Evolutionary conservation across 768 basidiomycete genomes (phyloP).

Genomic region (Russula sp.): DNA sequence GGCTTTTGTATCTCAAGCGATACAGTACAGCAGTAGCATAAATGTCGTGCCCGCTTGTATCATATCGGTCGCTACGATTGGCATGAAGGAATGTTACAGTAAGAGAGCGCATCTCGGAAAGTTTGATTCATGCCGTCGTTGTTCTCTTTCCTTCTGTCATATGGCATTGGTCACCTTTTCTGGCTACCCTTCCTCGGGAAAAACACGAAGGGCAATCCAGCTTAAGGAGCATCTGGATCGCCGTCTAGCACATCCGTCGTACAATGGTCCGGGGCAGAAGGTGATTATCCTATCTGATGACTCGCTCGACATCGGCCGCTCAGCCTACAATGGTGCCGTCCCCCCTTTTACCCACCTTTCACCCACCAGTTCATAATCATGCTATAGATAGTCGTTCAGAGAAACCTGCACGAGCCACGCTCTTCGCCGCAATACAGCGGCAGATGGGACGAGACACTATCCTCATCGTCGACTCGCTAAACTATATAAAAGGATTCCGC

Average conservation of each 20-base stretch:
- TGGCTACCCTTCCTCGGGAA: slow-evolving; percentile 85
- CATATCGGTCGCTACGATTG: too few relatives aligned
- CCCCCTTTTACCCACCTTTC: not conserved
- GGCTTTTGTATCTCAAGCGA: too few relatives aligned
- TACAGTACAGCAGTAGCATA: too few relatives aligned
- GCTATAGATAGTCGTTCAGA: slow-evolving; percentile 65
- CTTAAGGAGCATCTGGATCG: slow-evolving; percentile 50
- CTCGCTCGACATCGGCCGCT: slow-evolving; percentile 50
- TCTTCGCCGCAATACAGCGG: slow-evolving; percentile 79
- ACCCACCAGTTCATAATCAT: not conserved
- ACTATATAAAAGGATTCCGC: slow-evolving; percentile 98
- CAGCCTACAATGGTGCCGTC: slow-evolving; percentile 64
- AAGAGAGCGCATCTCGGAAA: not conserved
- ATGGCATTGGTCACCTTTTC: slow-evolving; percentile 94
- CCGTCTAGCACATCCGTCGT: slow-evolving; percentile 41
- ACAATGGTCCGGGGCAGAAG: slow-evolving; percentile 44
- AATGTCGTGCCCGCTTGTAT: not conserved
- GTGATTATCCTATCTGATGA: slow-evolving; percentile 66
- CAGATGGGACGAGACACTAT: slow-evolving; percentile 64
- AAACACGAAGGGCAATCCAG: slow-evolving; percentile 63
- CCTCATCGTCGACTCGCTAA: slow-evolving; percentile 83
- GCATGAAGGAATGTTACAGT: too few relatives aligned
- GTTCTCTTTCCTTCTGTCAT: not conserved
- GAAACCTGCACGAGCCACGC: slow-evolving; percentile 77
- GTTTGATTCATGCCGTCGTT: not conserved